These are phyloP conservation scores for Fonsecaea erecta DNA, from an alignment of 2,329 filamentous ascomycete genomes.

Conservation along the genomic window DNA sequence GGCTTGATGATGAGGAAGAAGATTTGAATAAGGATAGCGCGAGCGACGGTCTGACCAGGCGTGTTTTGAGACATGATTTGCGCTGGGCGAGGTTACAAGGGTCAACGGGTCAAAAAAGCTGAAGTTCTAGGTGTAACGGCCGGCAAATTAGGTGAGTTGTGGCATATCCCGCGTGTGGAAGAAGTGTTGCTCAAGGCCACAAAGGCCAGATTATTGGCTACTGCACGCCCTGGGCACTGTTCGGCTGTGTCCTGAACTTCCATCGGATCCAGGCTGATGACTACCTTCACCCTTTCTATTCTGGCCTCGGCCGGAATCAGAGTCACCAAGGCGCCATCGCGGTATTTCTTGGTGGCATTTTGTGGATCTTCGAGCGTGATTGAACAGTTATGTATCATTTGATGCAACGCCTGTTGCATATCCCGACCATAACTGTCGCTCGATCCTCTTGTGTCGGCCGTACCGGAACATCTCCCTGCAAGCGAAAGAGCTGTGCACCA, in stretches of 20 bases:
- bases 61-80: too few species aligned
- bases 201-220: conserved; percentile 36
- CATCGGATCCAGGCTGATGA: conserved; percentile 39
- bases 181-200: not conserved
- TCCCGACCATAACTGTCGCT: not conserved
- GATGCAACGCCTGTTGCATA: not conserved
- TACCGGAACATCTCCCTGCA: too few species aligned
- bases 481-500: too few species aligned
- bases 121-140: conserved; percentile 29
- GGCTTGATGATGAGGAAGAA: too few species aligned
- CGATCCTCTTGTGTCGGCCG: too few species aligned
- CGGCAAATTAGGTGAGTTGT: conserved; percentile 25
- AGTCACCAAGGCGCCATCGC: not conserved
- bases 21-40: too few species aligned
- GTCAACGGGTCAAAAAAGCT: too few species aligned
- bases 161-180: not conserved
- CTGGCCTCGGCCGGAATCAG: not conserved
- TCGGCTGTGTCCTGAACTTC: conserved; percentile 35
- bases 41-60: too few species aligned
- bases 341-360: not conserved
- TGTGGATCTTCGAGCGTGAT: not conserved
- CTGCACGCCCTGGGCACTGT: conserved; percentile 38
- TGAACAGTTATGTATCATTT: not conserved
- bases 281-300: conserved; percentile 37
- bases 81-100: too few species aligned